Base-by-base conservation (phyloP, 176 grass and related monocot species). In the Elaeis guineensis region DNA sequence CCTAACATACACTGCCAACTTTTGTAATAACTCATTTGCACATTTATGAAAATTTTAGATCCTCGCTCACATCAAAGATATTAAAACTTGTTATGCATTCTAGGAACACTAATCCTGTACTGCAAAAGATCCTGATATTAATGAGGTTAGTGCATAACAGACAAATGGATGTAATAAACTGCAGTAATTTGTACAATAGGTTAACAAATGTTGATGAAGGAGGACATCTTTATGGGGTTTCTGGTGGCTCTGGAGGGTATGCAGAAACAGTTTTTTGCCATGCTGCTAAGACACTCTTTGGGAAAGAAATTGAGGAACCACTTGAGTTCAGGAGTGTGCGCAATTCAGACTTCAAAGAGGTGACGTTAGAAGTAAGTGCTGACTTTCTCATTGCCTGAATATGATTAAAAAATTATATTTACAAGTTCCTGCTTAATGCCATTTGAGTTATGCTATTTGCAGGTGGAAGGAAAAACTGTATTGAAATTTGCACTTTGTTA, bases 401-500 rank as follows among this genome's bases (percentile, higher is more conserved):
- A 26, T 6, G 6, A 14, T 21, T 21, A 30, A 35, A 35, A 29
- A 3, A 2, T 73, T 49, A 6, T n/a, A 52, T 6, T 78, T 44
- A 44, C 0, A 44, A 14, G 8, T 44, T 44, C 35, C 9, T 44
- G 35, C 8, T 44, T 11, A 44, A 44, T 44, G 35, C 35, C 35
- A 44, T 12, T 44, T 44, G 11, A 14, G 35, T 50, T 19, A 57
- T 86, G 65, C 56, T 79, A 69, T 51, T 44, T 72, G 25, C 76
- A 98, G 93, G 87, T 92, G 63, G 80, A 98, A 24, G 76, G 87
- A 32, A 89, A 73, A 64, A 77, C 82, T 67, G 87, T 98, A 60
- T 63, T 98, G 76, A 98, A 81, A 70, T 98, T 98, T 83, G 84
- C 87, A 67, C 76, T 76, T 61, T 98, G 93, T 59, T 98, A 98